Evolutionary conservation across 1,284 basidiomycete species (phyloP).

Genomic region (Chondrostereum purpureum): DNA sequence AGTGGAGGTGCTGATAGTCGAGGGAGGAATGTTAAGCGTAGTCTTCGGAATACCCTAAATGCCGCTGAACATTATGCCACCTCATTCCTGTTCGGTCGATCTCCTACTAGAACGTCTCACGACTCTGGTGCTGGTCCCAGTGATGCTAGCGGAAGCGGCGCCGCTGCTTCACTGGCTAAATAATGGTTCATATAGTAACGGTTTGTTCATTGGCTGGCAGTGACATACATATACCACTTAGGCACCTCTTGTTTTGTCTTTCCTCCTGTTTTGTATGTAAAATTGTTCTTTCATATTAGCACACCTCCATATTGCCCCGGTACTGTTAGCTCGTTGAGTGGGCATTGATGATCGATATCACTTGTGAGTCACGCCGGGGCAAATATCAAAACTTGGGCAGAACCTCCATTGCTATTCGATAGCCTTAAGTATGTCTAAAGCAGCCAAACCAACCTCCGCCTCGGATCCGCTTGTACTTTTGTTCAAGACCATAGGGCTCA

Average conservation of each 20-base stretch:
- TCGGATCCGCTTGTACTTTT: conserved; percentile 46
- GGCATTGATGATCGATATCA: background rate
- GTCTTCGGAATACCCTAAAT: conserved; percentile 56
- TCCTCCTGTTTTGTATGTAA: background rate
- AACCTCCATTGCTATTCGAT: background rate
- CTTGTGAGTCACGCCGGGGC: background rate
- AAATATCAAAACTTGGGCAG: background rate
- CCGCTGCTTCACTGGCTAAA: too few relatives aligned
- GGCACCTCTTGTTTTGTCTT: background rate
- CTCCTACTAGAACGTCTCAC: conserved; percentile 10
- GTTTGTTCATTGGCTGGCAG: too few relatives aligned
- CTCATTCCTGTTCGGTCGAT: conserved; percentile 53
- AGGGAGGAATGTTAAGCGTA: conserved; percentile 57
- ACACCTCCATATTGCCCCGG: too few relatives aligned
- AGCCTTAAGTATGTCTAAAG: background rate
- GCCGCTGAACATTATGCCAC: conserved; percentile 64
- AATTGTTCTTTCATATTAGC: background rate
- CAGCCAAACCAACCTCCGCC: conserved; percentile 5
- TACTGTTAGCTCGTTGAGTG: too few relatives aligned
- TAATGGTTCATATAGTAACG: too few relatives aligned
- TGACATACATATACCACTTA: background rate
- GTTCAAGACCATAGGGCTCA: conserved; percentile 78
- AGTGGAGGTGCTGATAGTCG: conserved; percentile 22
- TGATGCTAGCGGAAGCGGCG: conserved; percentile 2
- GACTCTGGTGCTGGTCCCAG: conserved; percentile 11